A percentile compares a stretch with the other conserved stretches of the same genome.
Conservation (phyloP, 78 protist species). For the Anaeramoeba flamelloides region DNA sequence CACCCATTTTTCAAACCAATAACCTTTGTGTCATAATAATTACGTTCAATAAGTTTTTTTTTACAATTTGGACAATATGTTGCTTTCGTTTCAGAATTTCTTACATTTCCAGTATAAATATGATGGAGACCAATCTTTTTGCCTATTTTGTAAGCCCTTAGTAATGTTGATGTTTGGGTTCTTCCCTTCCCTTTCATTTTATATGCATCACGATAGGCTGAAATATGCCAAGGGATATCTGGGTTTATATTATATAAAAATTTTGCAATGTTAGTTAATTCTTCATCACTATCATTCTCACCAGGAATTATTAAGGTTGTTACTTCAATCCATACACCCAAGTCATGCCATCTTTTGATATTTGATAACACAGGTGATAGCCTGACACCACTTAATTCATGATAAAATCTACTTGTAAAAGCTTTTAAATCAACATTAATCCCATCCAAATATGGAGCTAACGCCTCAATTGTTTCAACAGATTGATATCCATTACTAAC, state of each 20-base stretch:
- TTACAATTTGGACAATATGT: constrained; percentile 2
- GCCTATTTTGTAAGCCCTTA: constrained; percentile 16
- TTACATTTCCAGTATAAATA: constrained; percentile 24
- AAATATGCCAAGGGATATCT: constrained; percentile 28
- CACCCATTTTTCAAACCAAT: neutral
- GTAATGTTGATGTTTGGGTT: constrained; percentile 20
- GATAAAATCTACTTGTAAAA: neutral
- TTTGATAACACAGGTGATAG: neutral
- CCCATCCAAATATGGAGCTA: constrained; percentile 16
- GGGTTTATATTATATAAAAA: constrained; percentile 10
- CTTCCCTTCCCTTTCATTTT: constrained; percentile 5
- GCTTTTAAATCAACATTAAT: constrained; percentile 44
- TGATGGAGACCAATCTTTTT: constrained; percentile 12
- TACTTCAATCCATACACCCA: neutral
- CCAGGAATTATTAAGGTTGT: constrained; percentile 41
- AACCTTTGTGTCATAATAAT: neutral
- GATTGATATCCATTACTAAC: constrained; percentile 35
- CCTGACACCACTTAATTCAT: constrained; percentile 1
- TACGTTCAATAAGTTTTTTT: constrained; percentile 1
- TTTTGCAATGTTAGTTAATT: constrained; percentile 5
- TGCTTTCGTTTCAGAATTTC: neutral
- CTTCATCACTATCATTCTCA: constrained; percentile 28
- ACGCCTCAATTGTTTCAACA: neutral
- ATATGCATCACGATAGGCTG: constrained; percentile 38
- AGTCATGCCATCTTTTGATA: neutral